These are phyloP conservation scores for Venturia carpophila DNA, from an alignment of 2,329 filamentous ascomycete genomes.

Conservation along the genomic window DNA sequence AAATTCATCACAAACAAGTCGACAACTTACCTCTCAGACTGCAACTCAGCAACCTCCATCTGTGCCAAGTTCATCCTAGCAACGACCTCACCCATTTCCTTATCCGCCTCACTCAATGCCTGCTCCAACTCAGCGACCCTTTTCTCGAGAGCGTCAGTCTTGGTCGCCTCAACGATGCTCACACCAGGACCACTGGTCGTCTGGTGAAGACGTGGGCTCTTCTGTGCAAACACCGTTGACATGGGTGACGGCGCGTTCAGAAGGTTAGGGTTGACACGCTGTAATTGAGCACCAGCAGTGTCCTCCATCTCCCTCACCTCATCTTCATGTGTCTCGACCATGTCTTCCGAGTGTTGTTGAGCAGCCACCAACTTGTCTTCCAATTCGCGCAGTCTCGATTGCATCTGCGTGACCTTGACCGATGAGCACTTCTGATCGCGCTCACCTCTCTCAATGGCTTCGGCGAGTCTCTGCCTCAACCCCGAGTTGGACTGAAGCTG, in stretches of 20 bases:
- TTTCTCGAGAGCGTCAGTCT: conserved; percentile 67
- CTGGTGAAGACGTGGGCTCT: conserved; percentile 52
- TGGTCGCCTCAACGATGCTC: conserved; percentile 58
- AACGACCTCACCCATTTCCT: conserved; percentile 78
- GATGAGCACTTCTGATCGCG: conserved; percentile 73
- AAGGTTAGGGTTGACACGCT: conserved; percentile 39
- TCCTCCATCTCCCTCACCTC: conserved; percentile 71
- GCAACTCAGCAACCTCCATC: conserved; percentile 73
- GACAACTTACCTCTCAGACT: conserved; percentile 51
- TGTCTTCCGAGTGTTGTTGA: conserved; percentile 80
- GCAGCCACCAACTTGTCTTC: conserved; percentile 79
- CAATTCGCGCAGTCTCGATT: conserved; percentile 68
- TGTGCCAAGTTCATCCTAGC: conserved; percentile 74
- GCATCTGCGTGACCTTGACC: conserved; percentile 73
- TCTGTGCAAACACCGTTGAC: conserved; percentile 43
- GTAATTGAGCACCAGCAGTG: conserved; percentile 67
- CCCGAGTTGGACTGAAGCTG: conserved; percentile 72
- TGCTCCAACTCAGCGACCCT: conserved; percentile 80
- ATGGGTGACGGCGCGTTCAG: conserved; percentile 18
- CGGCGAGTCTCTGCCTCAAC: conserved; percentile 66
- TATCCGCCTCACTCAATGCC: conserved; percentile 65
- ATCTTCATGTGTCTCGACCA: conserved; percentile 75
- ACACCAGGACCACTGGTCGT: conserved; percentile 51
- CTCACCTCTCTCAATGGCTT: conserved; percentile 77
- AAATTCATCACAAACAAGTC: neutral